Base-by-base conservation (phyloP, 345 rosid species). In the Gossypium stocksii region DNA sequence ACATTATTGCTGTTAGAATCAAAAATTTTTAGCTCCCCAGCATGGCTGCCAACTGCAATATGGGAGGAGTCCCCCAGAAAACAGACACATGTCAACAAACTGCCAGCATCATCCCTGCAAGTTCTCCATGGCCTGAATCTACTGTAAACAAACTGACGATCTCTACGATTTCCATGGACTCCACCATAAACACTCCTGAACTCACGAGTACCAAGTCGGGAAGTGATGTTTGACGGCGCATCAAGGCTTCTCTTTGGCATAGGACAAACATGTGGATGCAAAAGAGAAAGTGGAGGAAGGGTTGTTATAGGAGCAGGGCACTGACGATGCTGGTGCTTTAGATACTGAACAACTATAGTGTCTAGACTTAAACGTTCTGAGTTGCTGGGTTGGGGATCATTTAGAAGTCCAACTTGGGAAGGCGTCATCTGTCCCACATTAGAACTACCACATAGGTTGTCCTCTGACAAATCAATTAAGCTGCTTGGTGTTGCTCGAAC, bases 301-400 rank as follows among this genome's bases (percentile, higher is more conserved):
- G 99, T 95, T 8, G 99, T 93, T 77, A 95, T 89, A 56, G 99
- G 99, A 78, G 99, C 99, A 70, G 90, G 96, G 80, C 99, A 95
- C 79, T 95, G 99, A 63, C 99, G 93, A 84, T 95, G 99, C 75
- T 93, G 99, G 74, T 95, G 98, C 84, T 95, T 95, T 80, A 95
- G 80, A 83, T 88, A 93, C 83, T 95, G 99, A 85, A 95, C 91
- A 63, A 95, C 94, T 59, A 95, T 79, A 63, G 93, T 85, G 77
- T 95, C 98, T 43, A 95, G 84, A 72, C 97, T 87, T 81, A 91
- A 78, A 57, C 98, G 83, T 80, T 95, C 99, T 17, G 88, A 72
- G 76, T 81, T 91, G 82, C 82, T 77, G 44, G 88, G 75, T 80
- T 87, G 96, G 46, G 84, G 81, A 74, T 91, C 96, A 70, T 76